phyloP scores from a whole-genome alignment of 495 filamentous ascomycete species.

The Trichoderma orchidacearum region DNA sequence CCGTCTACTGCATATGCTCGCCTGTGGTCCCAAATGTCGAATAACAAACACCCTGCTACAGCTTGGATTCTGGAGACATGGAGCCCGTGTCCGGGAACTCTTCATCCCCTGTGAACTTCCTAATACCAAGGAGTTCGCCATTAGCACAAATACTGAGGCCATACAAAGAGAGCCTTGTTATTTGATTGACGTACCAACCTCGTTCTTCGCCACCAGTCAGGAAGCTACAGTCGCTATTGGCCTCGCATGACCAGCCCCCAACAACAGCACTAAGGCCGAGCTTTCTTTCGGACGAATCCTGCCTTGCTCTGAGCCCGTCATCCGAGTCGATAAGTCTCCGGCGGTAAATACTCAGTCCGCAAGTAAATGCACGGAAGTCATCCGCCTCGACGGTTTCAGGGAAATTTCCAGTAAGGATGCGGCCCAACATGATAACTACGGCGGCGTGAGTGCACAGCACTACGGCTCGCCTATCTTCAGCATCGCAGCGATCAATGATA shows the following conservation, averaged over 20 bases:
- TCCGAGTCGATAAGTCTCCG: slow-evolving; percentile 6
- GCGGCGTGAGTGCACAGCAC: slow-evolving; percentile 88
- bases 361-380: slow-evolving; percentile 83
- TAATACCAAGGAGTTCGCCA: slow-evolving; percentile 11
- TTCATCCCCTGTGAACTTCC: slow-evolving; percentile 69
- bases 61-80: slow-evolving; percentile 8
- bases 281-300: slow-evolving; percentile 30
- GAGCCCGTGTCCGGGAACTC: slow-evolving; percentile 34
- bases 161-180: not conserved
- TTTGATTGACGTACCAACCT: slow-evolving; percentile 54
- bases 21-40: not conserved
- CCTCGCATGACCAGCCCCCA: slow-evolving; percentile 67
- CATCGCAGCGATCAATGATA: slow-evolving; percentile 61
- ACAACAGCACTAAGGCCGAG: slow-evolving; percentile 47
- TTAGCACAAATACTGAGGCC: slow-evolving; percentile 12
- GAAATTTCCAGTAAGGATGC: slow-evolving; percentile 63
- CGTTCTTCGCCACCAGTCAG: slow-evolving; percentile 70
- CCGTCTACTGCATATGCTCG: not conserved
- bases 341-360: slow-evolving; percentile 50
- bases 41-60: not conserved
- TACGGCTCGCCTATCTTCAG: slow-evolving; percentile 46
- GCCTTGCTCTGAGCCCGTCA: not conserved
- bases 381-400: slow-evolving; percentile 51
- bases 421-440: slow-evolving; percentile 69
- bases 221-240: slow-evolving; percentile 74